phyloP scores from a whole-genome alignment of 306 rosid genomes.

The Comarum palustre region DNA sequence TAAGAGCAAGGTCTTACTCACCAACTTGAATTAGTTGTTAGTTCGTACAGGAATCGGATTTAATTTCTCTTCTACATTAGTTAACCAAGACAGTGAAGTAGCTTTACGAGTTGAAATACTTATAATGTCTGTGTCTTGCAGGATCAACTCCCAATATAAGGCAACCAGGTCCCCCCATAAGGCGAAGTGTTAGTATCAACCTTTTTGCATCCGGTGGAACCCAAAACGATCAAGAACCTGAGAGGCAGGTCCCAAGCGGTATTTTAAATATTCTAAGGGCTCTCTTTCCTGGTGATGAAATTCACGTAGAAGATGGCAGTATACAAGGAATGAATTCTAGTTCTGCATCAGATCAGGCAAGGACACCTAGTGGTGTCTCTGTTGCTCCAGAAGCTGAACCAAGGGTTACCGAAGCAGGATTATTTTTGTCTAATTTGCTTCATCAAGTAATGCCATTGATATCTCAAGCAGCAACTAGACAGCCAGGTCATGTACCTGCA shows the following conservation, averaged over 20 bases:
- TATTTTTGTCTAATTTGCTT: constrained; percentile 72
- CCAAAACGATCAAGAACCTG: constrained; percentile 66
- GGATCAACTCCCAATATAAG: constrained; percentile 49
- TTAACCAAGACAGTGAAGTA: neutral
- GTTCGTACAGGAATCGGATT: constrained; percentile 4
- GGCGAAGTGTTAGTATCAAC: constrained; percentile 60
- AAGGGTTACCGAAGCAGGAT: constrained; percentile 64
- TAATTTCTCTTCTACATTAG: constrained; percentile 3
- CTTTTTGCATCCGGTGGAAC: constrained; percentile 64
- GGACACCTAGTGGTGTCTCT: constrained; percentile 44
- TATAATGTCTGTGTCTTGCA: constrained; percentile 32
- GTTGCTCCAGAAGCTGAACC: constrained; percentile 60
- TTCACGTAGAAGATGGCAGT: constrained; percentile 71
- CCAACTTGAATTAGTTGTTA: neutral
- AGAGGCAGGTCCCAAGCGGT: constrained; percentile 61
- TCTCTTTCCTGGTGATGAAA: constrained; percentile 85
- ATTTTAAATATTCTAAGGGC: constrained; percentile 58
- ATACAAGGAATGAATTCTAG: constrained; percentile 46
- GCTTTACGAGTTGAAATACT: constrained; percentile 8
- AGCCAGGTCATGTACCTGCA: constrained; percentile 24
- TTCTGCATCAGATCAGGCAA: constrained; percentile 42
- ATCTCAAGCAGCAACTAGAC: constrained; percentile 53
- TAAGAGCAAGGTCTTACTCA: neutral
- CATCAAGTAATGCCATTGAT: constrained; percentile 74
- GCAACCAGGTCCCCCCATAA: constrained; percentile 43